Evolutionary conservation across 2,329 filamentous ascomycete species (phyloP), one percentile per base, ranked within the genome.

Genomic region (Monilinia laxa): DNA sequence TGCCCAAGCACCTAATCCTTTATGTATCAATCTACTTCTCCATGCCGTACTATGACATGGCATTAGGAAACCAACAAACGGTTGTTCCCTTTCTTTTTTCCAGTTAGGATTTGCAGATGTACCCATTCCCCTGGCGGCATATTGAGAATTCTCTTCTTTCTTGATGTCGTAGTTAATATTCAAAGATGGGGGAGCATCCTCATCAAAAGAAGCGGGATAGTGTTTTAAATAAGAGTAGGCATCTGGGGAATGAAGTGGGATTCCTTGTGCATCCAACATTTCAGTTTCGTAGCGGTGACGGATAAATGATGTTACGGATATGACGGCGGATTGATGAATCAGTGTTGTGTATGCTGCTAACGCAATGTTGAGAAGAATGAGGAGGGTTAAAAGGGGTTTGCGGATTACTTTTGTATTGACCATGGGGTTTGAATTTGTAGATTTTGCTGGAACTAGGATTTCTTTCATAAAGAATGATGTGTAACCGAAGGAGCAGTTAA

Each of bases 11-110:
- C 86, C 80, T 64, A 97, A 87, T 40, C 81, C 80, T 0, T 91
- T 86, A 75, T 95, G 86, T 68, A 96, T 82, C 51, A 98, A 84
- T 75, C 96, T 91, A 20, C 90, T 93, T 73, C 93, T 90, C 94
- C 95, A 98, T 2, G 95, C 94, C 0, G 94, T 98, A 71, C 90
- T 91, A 81, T 99, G 95, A 79, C 95, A 99, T 12, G 95, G 95
- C 84, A 93, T 96, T 31, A 99, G 84, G 79, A 98, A 97, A 25
- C 90, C 89, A 45, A 89, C 86, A 73, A 88, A 89, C 14, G 87
- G 81, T 54, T 72, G 69, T 20, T 47, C n/a, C 55, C 38, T 18
- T 4, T 68, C 20, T 47, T 35, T 38, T 67, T 68, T 31, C 49
- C 49, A 42, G 25, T 45, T 16, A 3, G 74, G 65, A 49, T 69